These are phyloP conservation scores for Penicillium sp. DNA, from an alignment of 2,329 filamentous ascomycete species.

Conservation along the genomic window DNA sequence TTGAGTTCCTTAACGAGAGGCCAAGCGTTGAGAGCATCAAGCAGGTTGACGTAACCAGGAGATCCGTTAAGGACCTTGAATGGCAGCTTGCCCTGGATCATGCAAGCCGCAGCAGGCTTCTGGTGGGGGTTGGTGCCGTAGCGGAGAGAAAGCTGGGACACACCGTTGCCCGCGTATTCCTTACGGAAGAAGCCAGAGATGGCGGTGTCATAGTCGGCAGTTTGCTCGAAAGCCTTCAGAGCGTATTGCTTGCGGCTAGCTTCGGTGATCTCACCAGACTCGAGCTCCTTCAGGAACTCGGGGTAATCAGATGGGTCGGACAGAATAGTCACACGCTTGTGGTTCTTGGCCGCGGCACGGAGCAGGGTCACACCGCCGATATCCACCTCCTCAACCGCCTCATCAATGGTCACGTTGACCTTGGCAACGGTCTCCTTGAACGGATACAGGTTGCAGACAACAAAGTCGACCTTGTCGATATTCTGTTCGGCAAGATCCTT, in stretches of 20 bases:
- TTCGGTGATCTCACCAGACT: conserved; percentile 77
- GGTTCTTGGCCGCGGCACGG: conserved; percentile 96
- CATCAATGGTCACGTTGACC: conserved; percentile 91
- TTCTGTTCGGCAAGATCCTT: conserved; percentile 94
- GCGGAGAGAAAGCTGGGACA: conserved; percentile 76
- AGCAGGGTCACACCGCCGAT: conserved; percentile 96
- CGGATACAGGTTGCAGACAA: conserved; percentile 97
- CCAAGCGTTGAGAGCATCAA: conserved; percentile 96
- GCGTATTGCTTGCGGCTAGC: conserved; percentile 81
- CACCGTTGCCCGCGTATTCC: conserved; percentile 81
- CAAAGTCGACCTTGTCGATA: conserved; percentile 90
- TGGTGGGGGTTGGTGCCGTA: conserved; percentile 98
- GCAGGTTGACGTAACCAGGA: conserved; percentile 94
- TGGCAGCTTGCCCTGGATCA: conserved; percentile 67
- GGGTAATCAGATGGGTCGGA: conserved; percentile 92
- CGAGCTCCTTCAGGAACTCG: conserved; percentile 85
- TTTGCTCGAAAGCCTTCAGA: conserved; percentile 97
- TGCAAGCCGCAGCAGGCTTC: conserved; percentile 86
- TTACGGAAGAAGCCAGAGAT: conserved; percentile 97
- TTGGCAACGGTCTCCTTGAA: conserved; percentile 98
- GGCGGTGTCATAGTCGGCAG: conserved; percentile 89
- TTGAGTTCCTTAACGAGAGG: conserved; percentile 94
- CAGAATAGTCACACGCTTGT: conserved; percentile 88
- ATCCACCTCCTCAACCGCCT: conserved; percentile 98
- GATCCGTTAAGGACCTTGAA: conserved; percentile 89